These are phyloP conservation scores for Brassica hybrid DNA, from an alignment of 441 rosid species.

Conservation along the genomic window DNA sequence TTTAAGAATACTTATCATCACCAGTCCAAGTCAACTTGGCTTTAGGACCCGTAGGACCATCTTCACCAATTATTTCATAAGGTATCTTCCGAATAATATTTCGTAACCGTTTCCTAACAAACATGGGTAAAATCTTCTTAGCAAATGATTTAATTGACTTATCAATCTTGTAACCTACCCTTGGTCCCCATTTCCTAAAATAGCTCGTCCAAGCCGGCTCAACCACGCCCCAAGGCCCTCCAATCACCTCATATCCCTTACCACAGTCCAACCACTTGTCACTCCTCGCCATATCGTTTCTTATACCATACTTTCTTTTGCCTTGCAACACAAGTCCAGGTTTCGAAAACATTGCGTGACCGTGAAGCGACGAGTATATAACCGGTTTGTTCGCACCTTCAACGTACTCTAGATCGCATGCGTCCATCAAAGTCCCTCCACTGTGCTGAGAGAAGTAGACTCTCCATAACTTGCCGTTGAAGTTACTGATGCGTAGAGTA, in stretches of 20 bases:
- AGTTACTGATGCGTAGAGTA: constrained; percentile 78
- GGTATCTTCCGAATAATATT: constrained; percentile 60
- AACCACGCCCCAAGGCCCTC: constrained; percentile 24
- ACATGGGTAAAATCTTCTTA: constrained; percentile 54
- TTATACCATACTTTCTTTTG: constrained; percentile 51
- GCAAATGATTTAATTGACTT: constrained; percentile 50
- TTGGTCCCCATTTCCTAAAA: constrained; percentile 79
- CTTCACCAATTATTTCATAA: constrained; percentile 63
- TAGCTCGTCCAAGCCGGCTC: constrained; percentile 76
- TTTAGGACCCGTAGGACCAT: constrained; percentile 91
- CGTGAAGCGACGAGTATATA: constrained; percentile 68
- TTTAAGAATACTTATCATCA: constrained; percentile 50
- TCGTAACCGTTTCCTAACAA: constrained; percentile 50
- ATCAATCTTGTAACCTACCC: constrained; percentile 43
- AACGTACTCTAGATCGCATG: constrained; percentile 63
- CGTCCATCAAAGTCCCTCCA: constrained; percentile 59
- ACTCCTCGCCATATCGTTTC: constrained; percentile 71
- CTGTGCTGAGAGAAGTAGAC: constrained; percentile 69
- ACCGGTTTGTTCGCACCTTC: constrained; percentile 51
- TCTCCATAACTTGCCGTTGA: constrained; percentile 60
- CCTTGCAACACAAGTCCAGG: constrained; percentile 74
- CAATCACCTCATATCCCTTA: constrained; percentile 56
- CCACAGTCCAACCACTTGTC: constrained; percentile 53
- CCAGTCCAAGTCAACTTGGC: constrained; percentile 61
- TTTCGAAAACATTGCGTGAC: constrained; percentile 71